Evolutionary conservation across 345 rosid species (phyloP).

Genomic region (Clarkia xantiana): DNA sequence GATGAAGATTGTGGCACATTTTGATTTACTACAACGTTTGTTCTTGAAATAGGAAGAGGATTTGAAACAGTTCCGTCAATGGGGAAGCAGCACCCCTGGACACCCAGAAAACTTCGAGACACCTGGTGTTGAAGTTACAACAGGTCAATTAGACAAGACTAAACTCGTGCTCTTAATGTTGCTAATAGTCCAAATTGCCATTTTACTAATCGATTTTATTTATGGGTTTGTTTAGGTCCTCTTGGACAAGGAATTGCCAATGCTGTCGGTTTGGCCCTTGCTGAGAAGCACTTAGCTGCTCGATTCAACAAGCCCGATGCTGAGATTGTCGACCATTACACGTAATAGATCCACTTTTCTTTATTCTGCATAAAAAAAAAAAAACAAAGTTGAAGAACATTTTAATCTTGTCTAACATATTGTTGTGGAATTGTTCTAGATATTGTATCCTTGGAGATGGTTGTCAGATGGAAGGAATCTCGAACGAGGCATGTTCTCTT

Average conservation of each 20-base stretch:
- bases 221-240: constrained; percentile 38
- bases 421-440: constrained; percentile 17
- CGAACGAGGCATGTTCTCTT: constrained; percentile 82
- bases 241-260: constrained; percentile 87
- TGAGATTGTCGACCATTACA: constrained; percentile 80
- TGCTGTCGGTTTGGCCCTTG: constrained; percentile 91
- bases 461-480: constrained; percentile 92
- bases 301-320: constrained; percentile 69
- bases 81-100: constrained; percentile 96
- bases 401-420: not conserved
- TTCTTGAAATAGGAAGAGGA: constrained; percentile 57
- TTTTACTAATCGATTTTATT: not conserved
- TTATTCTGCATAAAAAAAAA: not conserved
- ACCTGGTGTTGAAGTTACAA: constrained; percentile 92
- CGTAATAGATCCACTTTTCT: constrained; percentile 26
- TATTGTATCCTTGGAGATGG: constrained; percentile 82
- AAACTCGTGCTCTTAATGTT: not conserved
- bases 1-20: not conserved
- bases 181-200: not conserved
- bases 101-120: constrained; percentile 99
- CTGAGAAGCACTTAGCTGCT: constrained; percentile 83
- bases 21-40: not conserved
- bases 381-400: not conserved
- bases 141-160: constrained; percentile 36
- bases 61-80: constrained; percentile 73